Evolutionary conservation across 83 land plant species (phyloP).

Genomic region (Isoetes engelmannii): DNA sequence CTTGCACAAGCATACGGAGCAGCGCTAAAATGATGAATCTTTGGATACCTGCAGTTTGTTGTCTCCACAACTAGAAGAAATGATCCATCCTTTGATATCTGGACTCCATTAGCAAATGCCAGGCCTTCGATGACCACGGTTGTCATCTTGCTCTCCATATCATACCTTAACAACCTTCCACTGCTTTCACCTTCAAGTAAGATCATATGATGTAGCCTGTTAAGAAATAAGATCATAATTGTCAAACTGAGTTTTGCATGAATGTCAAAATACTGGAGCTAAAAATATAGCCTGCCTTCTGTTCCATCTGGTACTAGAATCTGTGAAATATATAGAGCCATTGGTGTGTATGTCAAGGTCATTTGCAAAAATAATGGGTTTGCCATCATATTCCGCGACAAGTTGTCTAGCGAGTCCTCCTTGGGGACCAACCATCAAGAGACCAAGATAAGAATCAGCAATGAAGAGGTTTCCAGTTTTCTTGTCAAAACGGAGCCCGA

Average conservation of each 20-base stretch:
- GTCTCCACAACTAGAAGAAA: slow-evolving; percentile 70
- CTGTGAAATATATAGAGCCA: slow-evolving; percentile 73
- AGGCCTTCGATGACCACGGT: slow-evolving; percentile 50
- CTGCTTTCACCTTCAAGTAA: slow-evolving; percentile 63
- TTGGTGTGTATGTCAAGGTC: slow-evolving; percentile 63
- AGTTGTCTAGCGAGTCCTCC: slow-evolving; percentile 64
- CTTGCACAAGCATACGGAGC: neutral
- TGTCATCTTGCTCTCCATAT: slow-evolving; percentile 42
- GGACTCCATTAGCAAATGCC: slow-evolving; percentile 73
- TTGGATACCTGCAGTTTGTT: slow-evolving; percentile 57
- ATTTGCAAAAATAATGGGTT: slow-evolving; percentile 60
- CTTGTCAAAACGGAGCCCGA: slow-evolving; percentile 53
- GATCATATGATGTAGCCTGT: slow-evolving; percentile 55
- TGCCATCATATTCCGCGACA: slow-evolving; percentile 39
- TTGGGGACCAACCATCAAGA: slow-evolving; percentile 45
- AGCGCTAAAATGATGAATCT: neutral
- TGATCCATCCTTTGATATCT: slow-evolving; percentile 48
- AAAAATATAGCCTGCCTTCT: slow-evolving; percentile 36
- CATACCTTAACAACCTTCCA: slow-evolving; percentile 70
- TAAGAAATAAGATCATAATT: neutral
- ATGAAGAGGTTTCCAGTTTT: slow-evolving; percentile 52
- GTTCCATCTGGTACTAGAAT: slow-evolving; percentile 56
- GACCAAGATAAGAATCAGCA: slow-evolving; percentile 67
- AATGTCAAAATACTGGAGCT: neutral
- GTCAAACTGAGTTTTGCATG: neutral